Percentiles rank a stretch among this genome's conserved stretches.
These are phyloP conservation scores for Jimgerdemannia flammicorona DNA, from an alignment of 192 early-diverging fungal genomes.

Conservation along the genomic window DNA sequence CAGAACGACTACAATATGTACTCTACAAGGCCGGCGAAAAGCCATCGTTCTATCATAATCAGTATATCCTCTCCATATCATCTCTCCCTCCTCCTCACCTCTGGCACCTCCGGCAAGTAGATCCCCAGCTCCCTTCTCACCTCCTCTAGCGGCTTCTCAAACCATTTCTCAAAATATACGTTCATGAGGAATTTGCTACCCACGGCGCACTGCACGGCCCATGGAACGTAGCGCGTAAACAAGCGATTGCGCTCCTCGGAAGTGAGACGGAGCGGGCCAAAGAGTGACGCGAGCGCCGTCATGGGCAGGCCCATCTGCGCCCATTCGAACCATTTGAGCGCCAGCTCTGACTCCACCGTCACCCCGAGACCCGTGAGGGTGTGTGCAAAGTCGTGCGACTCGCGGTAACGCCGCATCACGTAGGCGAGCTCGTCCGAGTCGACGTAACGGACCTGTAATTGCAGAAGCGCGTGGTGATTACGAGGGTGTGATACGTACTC, in stretches of 20 bases:
- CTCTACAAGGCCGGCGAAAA: no score
- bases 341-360: slow-evolving; percentile 87
- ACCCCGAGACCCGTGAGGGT: slow-evolving; percentile 76
- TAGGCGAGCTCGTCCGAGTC: slow-evolving; percentile 90
- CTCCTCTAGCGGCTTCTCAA: slow-evolving; percentile 60
- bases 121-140: slow-evolving; percentile 77
- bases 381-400: slow-evolving; percentile 96
- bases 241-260: slow-evolving; percentile 56
- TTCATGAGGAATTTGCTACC: slow-evolving; percentile 77
- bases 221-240: slow-evolving; percentile 76
- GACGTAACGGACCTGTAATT: slow-evolving; percentile 74
- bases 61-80: not conserved
- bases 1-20: no score
- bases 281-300: slow-evolving; percentile 71
- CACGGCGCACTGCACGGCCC: slow-evolving; percentile 85
- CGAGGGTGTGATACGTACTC: not conserved
- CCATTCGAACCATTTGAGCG: slow-evolving; percentile 94
- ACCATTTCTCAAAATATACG: slow-evolving; percentile 86
- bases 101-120: slow-evolving; percentile 25
- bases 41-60: no score
- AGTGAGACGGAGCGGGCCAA: slow-evolving; percentile 75
- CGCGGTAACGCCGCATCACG: slow-evolving; percentile 88
- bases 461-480: not conserved
- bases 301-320: slow-evolving; percentile 90
- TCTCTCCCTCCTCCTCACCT: not conserved